Evolutionary conservation across 2,329 filamentous ascomycete species (phyloP).

Genomic region (Fusarium citri): DNA sequence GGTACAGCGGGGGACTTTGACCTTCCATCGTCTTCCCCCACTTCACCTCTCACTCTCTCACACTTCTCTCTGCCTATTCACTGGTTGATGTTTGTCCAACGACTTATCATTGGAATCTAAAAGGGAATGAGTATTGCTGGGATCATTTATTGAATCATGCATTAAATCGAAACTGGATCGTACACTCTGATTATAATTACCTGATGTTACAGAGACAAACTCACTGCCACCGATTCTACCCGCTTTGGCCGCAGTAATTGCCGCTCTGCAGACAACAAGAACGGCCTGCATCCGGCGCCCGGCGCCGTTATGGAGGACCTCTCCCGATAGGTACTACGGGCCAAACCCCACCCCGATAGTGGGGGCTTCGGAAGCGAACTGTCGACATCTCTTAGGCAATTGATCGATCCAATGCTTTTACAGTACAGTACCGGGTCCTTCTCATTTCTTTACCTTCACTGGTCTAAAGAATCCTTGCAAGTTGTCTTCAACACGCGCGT

Average conservation of each 20-base stretch:
- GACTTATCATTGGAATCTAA: background rate
- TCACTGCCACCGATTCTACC: constrained; percentile 36
- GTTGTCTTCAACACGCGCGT: constrained; percentile 20
- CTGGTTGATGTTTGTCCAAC: background rate
- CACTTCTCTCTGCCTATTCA: background rate
- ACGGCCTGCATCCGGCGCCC: constrained; percentile 38
- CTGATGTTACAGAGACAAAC: background rate
- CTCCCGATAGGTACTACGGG: constrained; percentile 45
- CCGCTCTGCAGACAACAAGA: constrained; percentile 24
- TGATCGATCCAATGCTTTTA: constrained; percentile 4
- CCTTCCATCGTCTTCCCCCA: constrained; percentile 36
- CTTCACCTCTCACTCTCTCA: background rate
- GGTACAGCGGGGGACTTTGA: constrained; percentile 16
- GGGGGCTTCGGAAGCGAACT: constrained; percentile 39
- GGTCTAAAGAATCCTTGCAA: constrained; percentile 7
- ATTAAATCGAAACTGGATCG: background rate
- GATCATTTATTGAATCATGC: too few species aligned
- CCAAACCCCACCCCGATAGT: constrained; percentile 39
- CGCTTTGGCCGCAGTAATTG: constrained; percentile 18
- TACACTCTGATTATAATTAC: background rate
- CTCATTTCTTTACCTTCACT: constrained; percentile 22
- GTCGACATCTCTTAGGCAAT: constrained; percentile 10
- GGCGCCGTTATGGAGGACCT: constrained; percentile 42
- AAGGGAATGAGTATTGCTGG: background rate
- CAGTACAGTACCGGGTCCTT: background rate